Evolutionary conservation across 2,329 filamentous ascomycete genomes (phyloP).

Genomic region (Colletotrichum sp.): DNA sequence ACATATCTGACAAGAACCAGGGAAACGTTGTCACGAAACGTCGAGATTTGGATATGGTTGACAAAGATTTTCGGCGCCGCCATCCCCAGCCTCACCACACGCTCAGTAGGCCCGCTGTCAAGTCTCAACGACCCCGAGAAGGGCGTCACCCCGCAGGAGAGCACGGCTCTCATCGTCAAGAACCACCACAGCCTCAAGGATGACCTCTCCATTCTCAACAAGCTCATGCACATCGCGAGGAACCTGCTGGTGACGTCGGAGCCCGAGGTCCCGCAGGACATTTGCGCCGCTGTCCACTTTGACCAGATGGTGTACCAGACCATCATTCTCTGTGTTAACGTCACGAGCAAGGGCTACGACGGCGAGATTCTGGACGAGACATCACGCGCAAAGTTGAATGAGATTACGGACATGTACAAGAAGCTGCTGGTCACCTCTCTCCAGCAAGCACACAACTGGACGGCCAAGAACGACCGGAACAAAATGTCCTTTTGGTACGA

Average conservation of each 20-base stretch:
- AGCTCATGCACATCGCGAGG: constrained; percentile 69
- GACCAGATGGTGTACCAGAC: constrained; percentile 71
- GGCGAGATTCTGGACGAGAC: constrained; percentile 66
- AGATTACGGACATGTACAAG: constrained; percentile 71
- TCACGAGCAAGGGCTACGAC: constrained; percentile 71
- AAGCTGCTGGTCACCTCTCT: constrained; percentile 70
- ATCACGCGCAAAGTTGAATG: constrained; percentile 61
- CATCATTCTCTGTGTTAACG: constrained; percentile 69
- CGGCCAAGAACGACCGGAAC: constrained; percentile 71
- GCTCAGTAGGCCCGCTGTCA: constrained; percentile 62
- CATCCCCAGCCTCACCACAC: constrained; percentile 63
- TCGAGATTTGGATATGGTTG: constrained; percentile 70
- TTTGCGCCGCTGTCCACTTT: constrained; percentile 68
- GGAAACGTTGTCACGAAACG: constrained; percentile 65
- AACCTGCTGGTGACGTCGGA: constrained; percentile 70
- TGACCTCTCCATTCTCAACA: constrained; percentile 68
- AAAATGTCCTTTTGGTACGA: constrained; percentile 75
- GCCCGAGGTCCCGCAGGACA: constrained; percentile 69
- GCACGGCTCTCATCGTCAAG: constrained; percentile 66
- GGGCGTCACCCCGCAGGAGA: constrained; percentile 65
- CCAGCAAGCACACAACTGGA: constrained; percentile 74
- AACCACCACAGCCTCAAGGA: constrained; percentile 67
- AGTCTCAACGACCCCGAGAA: constrained; percentile 60
- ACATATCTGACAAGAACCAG: constrained; percentile 36
- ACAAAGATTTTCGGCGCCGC: constrained; percentile 66